Conservation (phyloP, 2,329 filamentous ascomycete species). For the Rosellinia necatrix region DNA sequence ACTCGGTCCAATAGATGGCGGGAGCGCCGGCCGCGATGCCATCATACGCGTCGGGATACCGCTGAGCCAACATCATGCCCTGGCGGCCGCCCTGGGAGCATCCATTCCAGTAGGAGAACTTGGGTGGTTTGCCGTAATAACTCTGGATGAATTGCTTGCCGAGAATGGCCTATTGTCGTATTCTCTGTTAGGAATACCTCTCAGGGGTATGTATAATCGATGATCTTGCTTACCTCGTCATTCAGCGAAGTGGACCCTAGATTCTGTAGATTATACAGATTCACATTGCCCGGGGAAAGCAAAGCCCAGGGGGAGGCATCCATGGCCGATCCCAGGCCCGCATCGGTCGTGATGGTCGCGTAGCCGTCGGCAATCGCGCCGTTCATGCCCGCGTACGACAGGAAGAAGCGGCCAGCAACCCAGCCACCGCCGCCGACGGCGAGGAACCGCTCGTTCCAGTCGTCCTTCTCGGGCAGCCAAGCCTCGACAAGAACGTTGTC, state of each 20-base stretch:
- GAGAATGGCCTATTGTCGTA: conserved; percentile 39
- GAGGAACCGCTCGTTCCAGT: conserved; percentile 46
- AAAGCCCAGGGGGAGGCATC: conserved; percentile 26
- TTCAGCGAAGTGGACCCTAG: conserved; percentile 36
- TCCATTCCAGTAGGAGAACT: conserved; percentile 57
- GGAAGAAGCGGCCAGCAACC: conserved; percentile 34
- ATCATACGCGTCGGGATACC: conserved; percentile 58
- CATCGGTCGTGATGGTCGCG: conserved; percentile 36
- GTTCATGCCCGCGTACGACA: conserved; percentile 28
- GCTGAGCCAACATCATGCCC: conserved; percentile 56
- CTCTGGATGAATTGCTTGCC: conserved; percentile 49
- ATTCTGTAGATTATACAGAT: conserved; percentile 36
- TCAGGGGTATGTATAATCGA: not conserved
- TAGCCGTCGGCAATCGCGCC: conserved; percentile 34
- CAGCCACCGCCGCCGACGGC: conserved; percentile 46
- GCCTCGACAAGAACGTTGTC: conserved; percentile 45
- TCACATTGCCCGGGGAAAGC: conserved; percentile 33
- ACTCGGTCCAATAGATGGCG: conserved; percentile 31
- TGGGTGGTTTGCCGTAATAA: conserved; percentile 44
- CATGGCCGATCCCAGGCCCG: conserved; percentile 28
- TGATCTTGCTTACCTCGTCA: conserved; percentile 31
- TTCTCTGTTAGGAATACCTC: not conserved
- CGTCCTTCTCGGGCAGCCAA: conserved; percentile 41
- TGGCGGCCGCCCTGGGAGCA: conserved; percentile 59
- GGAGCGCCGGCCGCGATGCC: conserved; percentile 56